A percentile compares a stretch with the other conserved stretches of the same genome.
Evolutionary conservation across 768 basidiomycete genomes (phyloP).

Genomic region (Nidularia pulvinata): DNA sequence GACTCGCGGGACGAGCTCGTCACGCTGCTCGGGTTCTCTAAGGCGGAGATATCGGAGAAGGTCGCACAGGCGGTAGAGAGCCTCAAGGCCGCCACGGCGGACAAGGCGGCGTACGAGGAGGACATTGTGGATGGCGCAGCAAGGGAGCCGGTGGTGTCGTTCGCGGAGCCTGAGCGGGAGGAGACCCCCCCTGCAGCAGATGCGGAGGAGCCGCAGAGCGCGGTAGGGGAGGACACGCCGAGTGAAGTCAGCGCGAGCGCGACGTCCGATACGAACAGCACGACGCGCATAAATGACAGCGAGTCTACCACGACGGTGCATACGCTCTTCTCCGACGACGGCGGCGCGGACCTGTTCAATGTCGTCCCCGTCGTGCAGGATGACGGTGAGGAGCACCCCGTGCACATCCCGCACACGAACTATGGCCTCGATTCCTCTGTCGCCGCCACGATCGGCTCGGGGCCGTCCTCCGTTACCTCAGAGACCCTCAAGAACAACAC

Average conservation of each 20-base stretch:
- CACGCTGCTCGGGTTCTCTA: constrained; percentile 89
- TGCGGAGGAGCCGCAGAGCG: constrained; percentile 28
- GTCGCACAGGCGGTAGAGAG: constrained; percentile 84
- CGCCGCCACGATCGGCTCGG: constrained; percentile 93
- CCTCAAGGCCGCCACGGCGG: constrained; percentile 48
- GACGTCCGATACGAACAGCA: constrained; percentile 60
- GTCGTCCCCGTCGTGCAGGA: constrained; percentile 56
- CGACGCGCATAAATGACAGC: constrained; percentile 56
- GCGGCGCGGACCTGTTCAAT: constrained; percentile 79
- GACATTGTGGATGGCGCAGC: constrained; percentile 40
- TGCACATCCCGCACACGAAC: constrained; percentile 77
- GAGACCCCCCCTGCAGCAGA: constrained; percentile 38
- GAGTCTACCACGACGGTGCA: constrained; percentile 88
- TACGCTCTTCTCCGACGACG: constrained; percentile 86
- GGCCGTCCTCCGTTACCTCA: constrained; percentile 79
- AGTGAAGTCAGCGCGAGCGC: constrained; percentile 73
- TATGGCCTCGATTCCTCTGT: constrained; percentile 87
- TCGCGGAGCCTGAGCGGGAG: constrained; percentile 72
- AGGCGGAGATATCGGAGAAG: constrained; percentile 75
- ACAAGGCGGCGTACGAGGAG: constrained; percentile 27
- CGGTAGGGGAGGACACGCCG: constrained; percentile 57
- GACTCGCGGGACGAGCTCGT: constrained; percentile 91
- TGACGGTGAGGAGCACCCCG: constrained; percentile 31
- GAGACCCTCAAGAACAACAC: constrained; percentile 75
- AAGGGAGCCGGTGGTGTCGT: constrained; percentile 81